Percentiles rank a stretch among this genome's conserved stretches.
Conservation (phyloP, 352 stramenopile species). For the Plasmopara halstedii region DNA sequence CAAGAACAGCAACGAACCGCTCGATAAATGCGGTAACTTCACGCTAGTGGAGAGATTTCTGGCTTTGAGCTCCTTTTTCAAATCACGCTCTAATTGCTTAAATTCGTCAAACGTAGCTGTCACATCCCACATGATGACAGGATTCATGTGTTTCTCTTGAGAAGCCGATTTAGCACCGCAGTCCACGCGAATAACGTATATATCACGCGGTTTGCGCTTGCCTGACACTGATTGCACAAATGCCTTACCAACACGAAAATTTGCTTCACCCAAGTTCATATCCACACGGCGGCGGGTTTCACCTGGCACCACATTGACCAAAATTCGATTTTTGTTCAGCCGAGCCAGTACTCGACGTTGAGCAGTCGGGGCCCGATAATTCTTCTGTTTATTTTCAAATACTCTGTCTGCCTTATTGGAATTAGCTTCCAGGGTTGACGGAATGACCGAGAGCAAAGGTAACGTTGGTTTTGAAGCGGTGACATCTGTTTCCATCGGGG, state of each 20-base stretch:
- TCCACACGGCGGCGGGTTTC: constrained; percentile 50
- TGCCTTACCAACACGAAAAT: constrained; percentile 73
- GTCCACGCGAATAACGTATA: constrained; percentile 75
- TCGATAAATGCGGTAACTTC: constrained; percentile 60
- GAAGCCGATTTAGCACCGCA: constrained; percentile 25
- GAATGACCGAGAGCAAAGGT: constrained; percentile 20
- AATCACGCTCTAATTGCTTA: constrained; percentile 53
- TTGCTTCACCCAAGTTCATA: constrained; percentile 40
- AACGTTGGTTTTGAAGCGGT: constrained; percentile 7
- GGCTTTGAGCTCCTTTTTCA: constrained; percentile 55
- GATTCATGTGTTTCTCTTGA: constrained; percentile 78
- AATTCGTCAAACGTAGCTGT: constrained; percentile 75
- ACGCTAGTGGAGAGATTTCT: constrained; percentile 36
- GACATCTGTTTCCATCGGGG: not conserved
- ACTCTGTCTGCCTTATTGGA: constrained; percentile 21
- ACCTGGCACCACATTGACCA: constrained; percentile 46
- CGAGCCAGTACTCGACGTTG: constrained; percentile 38
- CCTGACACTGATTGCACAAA: constrained; percentile 34
- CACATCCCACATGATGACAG: constrained; percentile 78
- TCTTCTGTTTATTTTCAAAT: constrained; percentile 18
- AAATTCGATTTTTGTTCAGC: constrained; percentile 27
- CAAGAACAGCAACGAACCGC: constrained; percentile 56
- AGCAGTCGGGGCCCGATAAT: constrained; percentile 30
- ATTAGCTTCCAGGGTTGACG: not conserved
- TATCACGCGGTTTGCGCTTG: constrained; percentile 40